These are phyloP conservation scores for Casuarina cunninghamiana DNA, from an alignment of 306 rosid genomes.

Conservation along the genomic window DNA sequence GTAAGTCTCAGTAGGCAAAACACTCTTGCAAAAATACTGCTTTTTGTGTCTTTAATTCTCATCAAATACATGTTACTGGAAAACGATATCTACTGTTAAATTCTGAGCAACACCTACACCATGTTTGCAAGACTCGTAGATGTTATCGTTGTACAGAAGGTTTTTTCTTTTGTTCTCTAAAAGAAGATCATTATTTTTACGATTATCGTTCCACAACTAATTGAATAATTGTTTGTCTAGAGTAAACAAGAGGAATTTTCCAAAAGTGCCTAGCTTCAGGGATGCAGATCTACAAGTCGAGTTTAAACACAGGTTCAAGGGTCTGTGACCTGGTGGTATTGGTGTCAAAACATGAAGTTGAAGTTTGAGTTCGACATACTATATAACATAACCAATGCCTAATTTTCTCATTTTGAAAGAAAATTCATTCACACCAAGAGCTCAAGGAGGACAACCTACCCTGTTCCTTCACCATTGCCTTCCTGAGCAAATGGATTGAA, in stretches of 20 bases:
- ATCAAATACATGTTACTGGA: background rate
- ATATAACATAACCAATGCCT: background rate
- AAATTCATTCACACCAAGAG: constrained; percentile 12
- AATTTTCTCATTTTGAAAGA: background rate
- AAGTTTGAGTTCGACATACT: background rate
- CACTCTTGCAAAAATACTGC: background rate
- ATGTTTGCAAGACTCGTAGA: background rate
- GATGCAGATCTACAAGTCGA: background rate
- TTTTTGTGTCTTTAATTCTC: background rate
- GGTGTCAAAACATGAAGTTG: background rate
- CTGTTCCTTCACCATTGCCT: constrained; percentile 66
- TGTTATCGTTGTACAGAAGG: background rate
- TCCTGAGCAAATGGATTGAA: constrained; percentile 65
- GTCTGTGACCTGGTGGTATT: background rate
- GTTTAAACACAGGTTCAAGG: background rate
- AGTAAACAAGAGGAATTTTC: background rate
- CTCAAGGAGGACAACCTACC: constrained; percentile 43
- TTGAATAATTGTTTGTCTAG: background rate
- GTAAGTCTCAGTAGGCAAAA: background rate
- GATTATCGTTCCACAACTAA: background rate
- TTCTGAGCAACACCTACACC: background rate
- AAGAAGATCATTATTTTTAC: background rate
- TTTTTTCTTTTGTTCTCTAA: background rate
- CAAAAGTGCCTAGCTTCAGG: background rate
- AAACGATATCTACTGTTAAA: background rate